Evolutionary conservation across 2,329 filamentous ascomycete genomes (phyloP).

Genomic region (Fusarium multiceps): DNA sequence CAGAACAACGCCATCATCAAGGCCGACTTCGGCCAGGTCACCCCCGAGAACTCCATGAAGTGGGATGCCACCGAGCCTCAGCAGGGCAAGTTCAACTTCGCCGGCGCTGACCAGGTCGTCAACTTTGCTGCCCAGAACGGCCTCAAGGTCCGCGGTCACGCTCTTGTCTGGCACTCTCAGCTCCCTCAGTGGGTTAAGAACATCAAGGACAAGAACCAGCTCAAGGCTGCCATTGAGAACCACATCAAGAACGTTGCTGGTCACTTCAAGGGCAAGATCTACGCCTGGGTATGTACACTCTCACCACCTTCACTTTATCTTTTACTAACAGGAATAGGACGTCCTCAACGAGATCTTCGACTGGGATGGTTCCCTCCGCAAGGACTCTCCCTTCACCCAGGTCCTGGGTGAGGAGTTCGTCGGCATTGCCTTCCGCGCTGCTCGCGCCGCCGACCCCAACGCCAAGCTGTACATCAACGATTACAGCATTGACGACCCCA

Average conservation of each 20-base stretch:
- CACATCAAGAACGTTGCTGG: conserved; percentile 69
- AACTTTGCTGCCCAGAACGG: conserved; percentile 67
- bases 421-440: conserved; percentile 75
- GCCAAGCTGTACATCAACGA: conserved; percentile 84
- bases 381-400: conserved; percentile 69
- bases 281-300: conserved; percentile 12
- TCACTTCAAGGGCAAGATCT: conserved; percentile 71
- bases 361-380: conserved; percentile 69
- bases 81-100: conserved; percentile 66
- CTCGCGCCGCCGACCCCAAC: conserved; percentile 71
- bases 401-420: conserved; percentile 78
- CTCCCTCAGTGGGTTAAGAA: conserved; percentile 69
- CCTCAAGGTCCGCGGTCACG: conserved; percentile 70
- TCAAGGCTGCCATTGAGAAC: conserved; percentile 67
- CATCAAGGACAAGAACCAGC: conserved; percentile 61
- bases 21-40: conserved; percentile 72
- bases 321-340: conserved; percentile 54
- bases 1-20: conserved; percentile 62
- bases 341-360: conserved; percentile 75
- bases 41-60: conserved; percentile 77
- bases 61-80: conserved; percentile 62
- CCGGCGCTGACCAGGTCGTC: conserved; percentile 68
- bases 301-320: rapidly evolving
- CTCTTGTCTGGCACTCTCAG: conserved; percentile 73
- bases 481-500: conserved; percentile 72